Evolutionary conservation across 345 rosid genomes (phyloP), one percentile per base, ranked within the genome.

Genomic region (Camelina laxa): DNA sequence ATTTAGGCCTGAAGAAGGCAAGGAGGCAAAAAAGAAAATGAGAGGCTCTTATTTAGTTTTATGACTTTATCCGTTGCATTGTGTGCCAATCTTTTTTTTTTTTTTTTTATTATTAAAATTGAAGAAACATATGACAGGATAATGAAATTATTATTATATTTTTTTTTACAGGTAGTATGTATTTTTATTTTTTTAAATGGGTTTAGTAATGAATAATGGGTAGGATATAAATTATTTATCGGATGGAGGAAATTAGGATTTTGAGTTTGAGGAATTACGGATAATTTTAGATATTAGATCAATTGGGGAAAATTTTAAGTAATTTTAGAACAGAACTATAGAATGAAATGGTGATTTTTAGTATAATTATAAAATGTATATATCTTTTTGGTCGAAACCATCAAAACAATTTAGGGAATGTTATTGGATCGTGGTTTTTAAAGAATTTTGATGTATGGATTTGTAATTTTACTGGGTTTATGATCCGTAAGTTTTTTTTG

Each of bases 11-110:
- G 30, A 4, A 45, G 61, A 60, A 71, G 41, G 55, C 15, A 7
- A 48, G 57, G 48, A 50, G 65, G 17, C 19, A 60, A 59, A 39
- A 42, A 7, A 9, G 16, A 30, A 47, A 56, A 65, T 21, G 78
- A 55, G 36, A 22, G 72, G 71, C 49, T 44, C 57, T 33, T 44
- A 65, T 55, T 39, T 51, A 51, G 60, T 39, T 49, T 72, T n/a
- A n/a, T n/a, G n/a, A n/a, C n/a, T n/a, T n/a, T 72, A 72, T 72
- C 75, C 69, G 30, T 61, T 50, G 51, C 60, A 5, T 3, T 36
- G 24, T 70, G 45, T 35, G 20, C 24, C 38, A 30, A 22, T 36
- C 11, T 67, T 48, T 65, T 24, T 27, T 47, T 4, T 54, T 50
- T 4, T 51, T 20, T 19, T 11, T 55, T 41, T 55, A 15, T 10